Evolutionary conservation across 148 eudicot species (phyloP), one percentile per base, ranked within the genome.

Genomic region (Chenopodium album): DNA sequence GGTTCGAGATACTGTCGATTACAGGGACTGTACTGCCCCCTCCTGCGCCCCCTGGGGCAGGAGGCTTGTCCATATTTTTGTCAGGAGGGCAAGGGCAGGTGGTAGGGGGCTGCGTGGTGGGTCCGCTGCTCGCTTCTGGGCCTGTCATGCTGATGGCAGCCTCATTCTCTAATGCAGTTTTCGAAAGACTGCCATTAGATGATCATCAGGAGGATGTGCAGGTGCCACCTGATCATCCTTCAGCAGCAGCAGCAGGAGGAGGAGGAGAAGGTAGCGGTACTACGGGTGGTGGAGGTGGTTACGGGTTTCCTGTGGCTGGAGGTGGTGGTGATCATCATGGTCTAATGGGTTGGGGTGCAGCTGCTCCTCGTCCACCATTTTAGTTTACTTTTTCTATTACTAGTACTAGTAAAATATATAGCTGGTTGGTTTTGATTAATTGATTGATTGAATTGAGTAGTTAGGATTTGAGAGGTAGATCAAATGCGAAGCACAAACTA

Each of bases 81-180:
- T 92, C 93, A 0, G 95, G 91, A 11, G 87, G 90, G 2, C 92
- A 89, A 54, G 92, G 92, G 23, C 94, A 90, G 84, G 92, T 92
- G 0, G 88, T 90, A 1, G 94, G 94, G 3, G 94, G 94, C 28
- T 79, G 76, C 0, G 90, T 90, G 28, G 90, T 88, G 0, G 93
- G 92, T 0, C 82, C 92, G 2, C 88, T 92, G 17, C 52, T 92
- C 20, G 92, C 95, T 44, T 82, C 91, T 7, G 91, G 95, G 1
- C 90, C 92, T 0, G 93, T 92, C 65, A 77, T 92, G 56, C 86
- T 92, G 41, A 87, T 92, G 86, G 92, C 92, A 0, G 90, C 93
- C 9, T 79, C 89, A 1, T 92, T 92, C 78, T 87, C 87, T 79
- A 92, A 92, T 20, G 93, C 92, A 0, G 86, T 88, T 44, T 92